These are phyloP conservation scores for Neoboletus magnificus DNA, from an alignment of 768 basidiomycete genomes.

Conservation along the genomic window DNA sequence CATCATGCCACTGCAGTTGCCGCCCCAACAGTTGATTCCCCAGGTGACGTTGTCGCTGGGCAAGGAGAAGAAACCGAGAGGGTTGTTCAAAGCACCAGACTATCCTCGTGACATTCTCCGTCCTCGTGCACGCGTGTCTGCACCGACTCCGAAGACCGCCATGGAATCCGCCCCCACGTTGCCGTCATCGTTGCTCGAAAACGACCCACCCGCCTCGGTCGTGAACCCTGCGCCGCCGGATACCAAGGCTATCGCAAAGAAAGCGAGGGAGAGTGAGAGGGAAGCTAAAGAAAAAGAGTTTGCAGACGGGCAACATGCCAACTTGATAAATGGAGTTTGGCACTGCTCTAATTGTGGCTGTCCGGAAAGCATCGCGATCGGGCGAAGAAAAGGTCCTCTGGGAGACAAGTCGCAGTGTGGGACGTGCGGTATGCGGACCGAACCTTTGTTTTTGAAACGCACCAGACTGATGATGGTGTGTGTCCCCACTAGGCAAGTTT, in stretches of 20 bases:
- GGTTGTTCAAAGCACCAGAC: constrained; percentile 69
- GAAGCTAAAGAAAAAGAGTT: constrained; percentile 84
- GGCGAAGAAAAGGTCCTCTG: constrained; percentile 83
- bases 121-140: constrained; percentile 55
- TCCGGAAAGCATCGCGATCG: constrained; percentile 82
- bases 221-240: constrained; percentile 40
- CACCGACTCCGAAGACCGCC: constrained; percentile 67
- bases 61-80: constrained; percentile 69
- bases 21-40: constrained; percentile 39
- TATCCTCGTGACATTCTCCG: constrained; percentile 53
- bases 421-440: constrained; percentile 68
- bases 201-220: constrained; percentile 48
- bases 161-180: constrained; percentile 55
- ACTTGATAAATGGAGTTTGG: constrained; percentile 84
- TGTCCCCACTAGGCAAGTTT: constrained; percentile 62
- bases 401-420: constrained; percentile 92
- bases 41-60: constrained; percentile 37
- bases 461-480: background rate
- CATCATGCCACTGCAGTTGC: constrained; percentile 40
- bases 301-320: constrained; percentile 77
- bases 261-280: constrained; percentile 69
- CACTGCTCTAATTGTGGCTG: constrained; percentile 95
- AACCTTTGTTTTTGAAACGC: background rate
- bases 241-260: constrained; percentile 51
- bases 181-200: constrained; percentile 55